Conservation (phyloP, 306 rosid species). For the Mimosa pudica region DNA sequence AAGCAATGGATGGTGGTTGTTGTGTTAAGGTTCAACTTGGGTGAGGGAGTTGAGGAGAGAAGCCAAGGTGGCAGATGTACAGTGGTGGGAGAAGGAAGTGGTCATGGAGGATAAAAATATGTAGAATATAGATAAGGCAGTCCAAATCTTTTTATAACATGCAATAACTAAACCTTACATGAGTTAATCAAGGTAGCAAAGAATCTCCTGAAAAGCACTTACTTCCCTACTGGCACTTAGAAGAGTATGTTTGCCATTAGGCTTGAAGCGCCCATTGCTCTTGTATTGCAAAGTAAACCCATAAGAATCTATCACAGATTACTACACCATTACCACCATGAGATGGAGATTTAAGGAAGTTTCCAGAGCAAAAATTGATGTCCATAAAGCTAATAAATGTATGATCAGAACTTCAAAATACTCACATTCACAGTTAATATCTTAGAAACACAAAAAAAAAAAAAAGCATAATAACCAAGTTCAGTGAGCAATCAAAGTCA, state of each 20-base stretch:
- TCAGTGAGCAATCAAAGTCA: not conserved
- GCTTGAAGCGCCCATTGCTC: constrained; percentile 82
- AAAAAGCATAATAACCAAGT: not conserved
- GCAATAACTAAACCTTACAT: constrained; percentile 53
- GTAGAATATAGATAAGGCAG: not conserved
- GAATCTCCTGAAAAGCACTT: constrained; percentile 84
- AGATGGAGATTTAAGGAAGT: not conserved
- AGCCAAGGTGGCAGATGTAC: too few species aligned
- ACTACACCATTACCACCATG: constrained; percentile 28
- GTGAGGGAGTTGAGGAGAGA: too few species aligned
- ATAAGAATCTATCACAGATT: constrained; percentile 65
- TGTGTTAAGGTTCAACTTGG: too few species aligned
- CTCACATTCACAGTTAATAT: not conserved
- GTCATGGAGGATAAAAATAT: not conserved
- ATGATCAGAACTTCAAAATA: not conserved
- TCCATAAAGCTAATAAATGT: constrained; percentile 19
- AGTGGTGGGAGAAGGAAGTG: too few species aligned
- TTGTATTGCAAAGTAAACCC: constrained; percentile 94
- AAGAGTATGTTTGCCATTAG: constrained; percentile 86
- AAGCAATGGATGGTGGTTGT: too few species aligned
- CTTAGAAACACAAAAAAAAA: not conserved
- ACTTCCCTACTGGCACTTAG: constrained; percentile 95
- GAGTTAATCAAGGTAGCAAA: constrained; percentile 74
- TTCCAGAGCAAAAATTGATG: constrained; percentile 7
- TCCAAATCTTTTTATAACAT: constrained; percentile 9